A percentile compares a stretch with the other conserved stretches of the same genome.
These are phyloP conservation scores for Bacidia gigantensis DNA, from an alignment of 495 filamentous ascomycete genomes.

Conservation along the genomic window DNA sequence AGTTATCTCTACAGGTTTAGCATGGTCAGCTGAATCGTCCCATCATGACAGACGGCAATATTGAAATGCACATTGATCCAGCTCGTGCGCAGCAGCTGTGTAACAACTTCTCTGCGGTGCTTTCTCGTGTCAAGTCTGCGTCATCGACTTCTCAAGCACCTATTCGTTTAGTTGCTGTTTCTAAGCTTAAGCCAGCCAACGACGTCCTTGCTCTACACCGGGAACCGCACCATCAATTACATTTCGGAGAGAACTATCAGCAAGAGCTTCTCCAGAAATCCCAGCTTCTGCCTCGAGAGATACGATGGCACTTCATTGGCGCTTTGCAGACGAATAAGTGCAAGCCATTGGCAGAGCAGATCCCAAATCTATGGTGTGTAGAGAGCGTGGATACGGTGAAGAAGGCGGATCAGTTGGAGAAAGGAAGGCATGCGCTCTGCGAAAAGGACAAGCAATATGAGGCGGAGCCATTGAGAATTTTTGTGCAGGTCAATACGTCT, in stretches of 20 bases:
- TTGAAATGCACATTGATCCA: conserved; percentile 12
- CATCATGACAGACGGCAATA: background rate
- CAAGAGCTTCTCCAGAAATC: conserved; percentile 88
- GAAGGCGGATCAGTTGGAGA: conserved; percentile 71
- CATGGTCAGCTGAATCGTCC: too few species aligned
- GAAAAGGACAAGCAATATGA: conserved; percentile 15
- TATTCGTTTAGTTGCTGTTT: conserved; percentile 21
- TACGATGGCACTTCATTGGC: conserved; percentile 95
- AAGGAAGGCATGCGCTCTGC: conserved; percentile 47
- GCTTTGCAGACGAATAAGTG: conserved; percentile 86
- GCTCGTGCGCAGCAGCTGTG: conserved; percentile 10
- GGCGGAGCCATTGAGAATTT: conserved; percentile 44
- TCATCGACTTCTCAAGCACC: background rate
- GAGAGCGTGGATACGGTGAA: conserved; percentile 77
- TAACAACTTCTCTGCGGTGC: conserved; percentile 8
- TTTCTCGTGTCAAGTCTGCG: conserved; percentile 4
- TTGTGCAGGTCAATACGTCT: conserved; percentile 90
- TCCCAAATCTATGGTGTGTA: conserved; percentile 85
- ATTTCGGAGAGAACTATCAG: conserved; percentile 96
- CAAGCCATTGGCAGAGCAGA: conserved; percentile 63
- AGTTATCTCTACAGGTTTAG: too few species aligned
- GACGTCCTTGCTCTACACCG: conserved; percentile 77
- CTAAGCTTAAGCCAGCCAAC: conserved; percentile 7
- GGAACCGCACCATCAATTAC: conserved; percentile 40
- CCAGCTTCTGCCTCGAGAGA: conserved; percentile 56